A percentile compares a stretch with the other conserved stretches of the same genome.
phyloP scores from a whole-genome alignment of 305 asterid genomes.

The Fraxinus floribunda region DNA sequence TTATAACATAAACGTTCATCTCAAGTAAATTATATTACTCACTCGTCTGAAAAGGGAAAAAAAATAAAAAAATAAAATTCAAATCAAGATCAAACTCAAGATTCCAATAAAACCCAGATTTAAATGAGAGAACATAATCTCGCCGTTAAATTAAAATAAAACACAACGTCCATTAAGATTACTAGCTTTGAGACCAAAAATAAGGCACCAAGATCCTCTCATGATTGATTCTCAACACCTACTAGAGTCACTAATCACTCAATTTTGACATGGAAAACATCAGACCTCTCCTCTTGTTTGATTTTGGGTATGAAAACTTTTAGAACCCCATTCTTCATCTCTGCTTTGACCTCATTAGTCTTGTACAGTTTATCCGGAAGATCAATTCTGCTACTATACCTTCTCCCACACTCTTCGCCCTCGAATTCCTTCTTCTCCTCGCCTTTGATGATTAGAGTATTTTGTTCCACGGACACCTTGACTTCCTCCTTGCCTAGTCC shows the following conservation, averaged over 20 bases:
- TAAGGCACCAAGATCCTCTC: not conserved
- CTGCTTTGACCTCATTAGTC: conserved; percentile 31
- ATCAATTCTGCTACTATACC: conserved; percentile 47
- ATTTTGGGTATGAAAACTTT: conserved; percentile 33
- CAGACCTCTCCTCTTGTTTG: conserved; percentile 35
- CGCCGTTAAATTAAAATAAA: no score
- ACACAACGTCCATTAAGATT: not conserved
- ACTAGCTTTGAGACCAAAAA: not conserved
- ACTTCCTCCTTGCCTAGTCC: conserved; percentile 59
- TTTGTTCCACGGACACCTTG: conserved; percentile 50
- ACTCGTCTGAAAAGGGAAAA: no score
- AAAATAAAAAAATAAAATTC: no score
- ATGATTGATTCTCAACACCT: no score
- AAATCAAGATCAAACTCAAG: no score
- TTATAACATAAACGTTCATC: no score
- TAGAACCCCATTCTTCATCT: conserved; percentile 47
- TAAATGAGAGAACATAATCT: no score
- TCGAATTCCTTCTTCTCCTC: conserved; percentile 41
- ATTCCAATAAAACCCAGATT: no score
- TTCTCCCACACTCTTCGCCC: conserved; percentile 35
- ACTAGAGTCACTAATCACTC: not conserved
- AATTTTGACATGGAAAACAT: conserved; percentile 19
- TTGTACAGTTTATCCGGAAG: conserved; percentile 43
- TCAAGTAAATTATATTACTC: no score
- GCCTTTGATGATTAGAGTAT: conserved; percentile 48